Percentiles rank a stretch among this genome's conserved stretches.
phyloP scores from a whole-genome alignment of 345 rosid genomes.

The Rhodamnia rubescens region DNA sequence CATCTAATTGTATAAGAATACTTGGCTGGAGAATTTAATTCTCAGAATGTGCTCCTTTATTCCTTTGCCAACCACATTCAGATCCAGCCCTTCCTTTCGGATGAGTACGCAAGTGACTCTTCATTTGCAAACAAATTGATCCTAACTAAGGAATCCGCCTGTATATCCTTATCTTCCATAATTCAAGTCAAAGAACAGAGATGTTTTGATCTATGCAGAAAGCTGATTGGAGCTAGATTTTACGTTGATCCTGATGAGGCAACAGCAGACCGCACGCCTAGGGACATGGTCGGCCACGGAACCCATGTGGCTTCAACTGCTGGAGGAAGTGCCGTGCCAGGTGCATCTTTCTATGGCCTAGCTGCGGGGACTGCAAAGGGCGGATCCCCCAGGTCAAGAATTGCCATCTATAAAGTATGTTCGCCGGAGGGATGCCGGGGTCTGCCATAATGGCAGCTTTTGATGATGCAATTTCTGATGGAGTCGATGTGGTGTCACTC shows the following conservation, averaged over 20 bases:
- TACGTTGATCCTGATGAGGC: slow-evolving; percentile 18
- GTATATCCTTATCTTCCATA: not conserved
- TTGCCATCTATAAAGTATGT: slow-evolving; percentile 63
- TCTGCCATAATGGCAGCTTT: slow-evolving; percentile 63
- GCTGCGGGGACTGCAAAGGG: slow-evolving; percentile 70
- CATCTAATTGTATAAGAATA: not conserved
- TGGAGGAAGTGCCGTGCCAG: slow-evolving; percentile 48
- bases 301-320: slow-evolving; percentile 66
- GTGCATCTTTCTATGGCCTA: slow-evolving; percentile 65
- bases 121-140: not conserved
- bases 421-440: slow-evolving; percentile 35
- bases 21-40: not conserved
- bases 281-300: slow-evolving; percentile 74
- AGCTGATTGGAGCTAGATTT: slow-evolving; percentile 73
- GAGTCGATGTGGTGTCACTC: slow-evolving; percentile 57
- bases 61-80: not conserved
- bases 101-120: not conserved
- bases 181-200: not conserved
- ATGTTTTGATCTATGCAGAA: slow-evolving; percentile 25
- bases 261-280: slow-evolving; percentile 21
- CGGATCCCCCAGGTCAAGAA: slow-evolving; percentile 57
- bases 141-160: not conserved
- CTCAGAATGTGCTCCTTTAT: not conserved
- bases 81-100: not conserved
- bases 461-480: slow-evolving; percentile 69